Evolutionary conservation across 2,329 filamentous ascomycete genomes (phyloP), one percentile per base, ranked within the genome.

Genomic region (Tolypocladium nubicola): DNA sequence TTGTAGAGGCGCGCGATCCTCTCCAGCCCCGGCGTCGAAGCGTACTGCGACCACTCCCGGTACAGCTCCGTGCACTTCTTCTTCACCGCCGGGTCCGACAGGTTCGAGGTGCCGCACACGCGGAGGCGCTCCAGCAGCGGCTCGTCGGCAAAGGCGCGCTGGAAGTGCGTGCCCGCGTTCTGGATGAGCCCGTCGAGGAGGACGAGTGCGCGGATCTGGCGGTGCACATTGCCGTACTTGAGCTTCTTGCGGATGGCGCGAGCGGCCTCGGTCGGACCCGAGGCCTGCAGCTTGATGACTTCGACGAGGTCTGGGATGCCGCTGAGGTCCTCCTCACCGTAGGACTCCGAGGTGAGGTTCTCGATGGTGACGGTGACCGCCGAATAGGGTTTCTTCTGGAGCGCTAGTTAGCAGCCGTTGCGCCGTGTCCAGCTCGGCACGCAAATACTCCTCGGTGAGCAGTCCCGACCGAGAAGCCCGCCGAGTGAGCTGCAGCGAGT

Each of bases 161-260:
- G 89, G 68, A 97, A 97, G 14, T 87, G 84, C 14, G 87, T 80
- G 1, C 93, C 93, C 2, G 91, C 92, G 75, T 99, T 99, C 68
- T 97, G 90, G 60, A 99, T 94, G 43, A 99, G 79, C 47, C 89
- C 92, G 70, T 99, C 94, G 2, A 99, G 82, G 54, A 99, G 86
- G 13, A 88, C 87, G 26, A 99, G 81, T 40, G 94, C 89, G 59
- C 94, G 85, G 39, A 97, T 80, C 72, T 99, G 94, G 54, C 91
- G 87, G 72, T 97, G 93, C n/a, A 89, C 80, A 67, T 85, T 96
- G 65, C 94, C 94, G 73, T 99, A 97, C 76, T 99, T 99, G 80
- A 99, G 83, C 78, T 97, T 97, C 82, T 99, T 99, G 60, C 94
- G 85, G 65, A 99, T 83, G 53, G 94, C 92, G 68, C 94, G 85